phyloP scores from a whole-genome alignment of 352 stramenopile genomes.

The Phytopythium kandeliae region DNA sequence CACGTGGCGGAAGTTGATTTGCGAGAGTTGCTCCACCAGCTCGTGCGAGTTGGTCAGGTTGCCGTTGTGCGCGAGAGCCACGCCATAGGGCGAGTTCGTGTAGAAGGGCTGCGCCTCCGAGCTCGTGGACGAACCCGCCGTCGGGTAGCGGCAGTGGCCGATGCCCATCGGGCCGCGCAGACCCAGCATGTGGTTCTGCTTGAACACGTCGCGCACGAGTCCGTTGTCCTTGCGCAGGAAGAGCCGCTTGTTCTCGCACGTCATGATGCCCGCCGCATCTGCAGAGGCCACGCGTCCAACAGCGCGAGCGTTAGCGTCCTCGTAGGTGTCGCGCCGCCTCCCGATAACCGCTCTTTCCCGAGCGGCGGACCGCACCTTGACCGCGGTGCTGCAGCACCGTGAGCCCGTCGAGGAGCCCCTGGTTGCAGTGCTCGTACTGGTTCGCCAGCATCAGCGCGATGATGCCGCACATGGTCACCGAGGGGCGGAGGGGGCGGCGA shows the following conservation, averaged over 20 bases:
- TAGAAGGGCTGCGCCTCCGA: conserved; percentile 97
- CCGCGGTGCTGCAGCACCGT: conserved; percentile 98
- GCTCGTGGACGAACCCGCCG: conserved; percentile 88
- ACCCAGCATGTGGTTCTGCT: conserved; percentile 96
- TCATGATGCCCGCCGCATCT: conserved; percentile 96
- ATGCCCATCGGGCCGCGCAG: conserved; percentile 96
- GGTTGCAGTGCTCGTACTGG: conserved; percentile 92
- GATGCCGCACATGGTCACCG: conserved; percentile 94
- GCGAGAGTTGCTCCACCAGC: conserved; percentile 89
- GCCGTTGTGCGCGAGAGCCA: conserved; percentile 97
- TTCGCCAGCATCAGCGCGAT: conserved; percentile 95
- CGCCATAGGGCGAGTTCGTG: conserved; percentile 98
- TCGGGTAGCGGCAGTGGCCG: conserved; percentile 98
- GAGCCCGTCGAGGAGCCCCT: conserved; percentile 95
- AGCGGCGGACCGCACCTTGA: conserved; percentile 66
- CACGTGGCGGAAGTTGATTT: conserved; percentile 93
- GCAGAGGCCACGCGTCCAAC: background rate
- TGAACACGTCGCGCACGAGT: conserved; percentile 98
- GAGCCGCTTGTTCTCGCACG: conserved; percentile 88
- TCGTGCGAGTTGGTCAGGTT: conserved; percentile 99
- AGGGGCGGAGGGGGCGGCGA: background rate
- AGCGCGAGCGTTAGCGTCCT: no score
- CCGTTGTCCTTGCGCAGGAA: conserved; percentile 98
- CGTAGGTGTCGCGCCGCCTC: no score
- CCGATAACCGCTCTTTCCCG: no score